Base-by-base conservation (phyloP, 2,329 filamentous ascomycete species). In the Pezicula neosporulosa region DNA sequence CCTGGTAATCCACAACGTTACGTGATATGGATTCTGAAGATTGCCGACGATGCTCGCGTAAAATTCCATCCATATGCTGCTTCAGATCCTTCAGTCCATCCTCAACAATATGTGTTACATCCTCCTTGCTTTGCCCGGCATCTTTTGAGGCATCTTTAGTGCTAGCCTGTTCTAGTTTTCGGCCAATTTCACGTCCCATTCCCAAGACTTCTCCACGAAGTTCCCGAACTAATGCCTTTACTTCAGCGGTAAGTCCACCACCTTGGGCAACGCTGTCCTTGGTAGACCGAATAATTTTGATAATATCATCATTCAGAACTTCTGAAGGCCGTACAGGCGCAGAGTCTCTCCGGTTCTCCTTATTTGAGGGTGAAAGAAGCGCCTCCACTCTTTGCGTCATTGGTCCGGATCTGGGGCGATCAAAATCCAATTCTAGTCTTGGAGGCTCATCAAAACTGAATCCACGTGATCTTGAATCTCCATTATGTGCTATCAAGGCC, bases 211-310 rank as follows among this genome's bases (percentile, higher is more conserved):
- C 93, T 3, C 91, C 92, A 19, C 93, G 86, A 35, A 97, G 78
- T 63, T 97, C 92, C 21, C 91, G 86, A 8, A 97, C 89, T 8
- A 96, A 78, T 4, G 90, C 86, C 70, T 97, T 97, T 57, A 96
- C 90, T 67, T 96, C 90, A 50, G 90, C 90, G 2, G 91, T 96
- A 47, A 97, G 80, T 5, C 92, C 90, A 52, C 93, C 93, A 38
- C 89, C 85, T 68, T 96, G 89, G 0, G 89, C 80, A 51, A 97
- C 88, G 60, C 91, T 96, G 66, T 95, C 91, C 67, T 96, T 97
- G 67, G 97, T 88, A 52, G 87, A 87, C 56, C 86, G 85, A 52
- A 97, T 85, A 42, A 94, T 84, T 56, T 87, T 87, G 52, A 96
- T 72, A 57, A 97, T 76, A 59, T 97, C 92, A 6, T 95, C 89